Evolutionary conservation across 2,329 filamentous ascomycete species (phyloP), one percentile per base, ranked within the genome.

Genomic region (Escovopsis sp.): DNA sequence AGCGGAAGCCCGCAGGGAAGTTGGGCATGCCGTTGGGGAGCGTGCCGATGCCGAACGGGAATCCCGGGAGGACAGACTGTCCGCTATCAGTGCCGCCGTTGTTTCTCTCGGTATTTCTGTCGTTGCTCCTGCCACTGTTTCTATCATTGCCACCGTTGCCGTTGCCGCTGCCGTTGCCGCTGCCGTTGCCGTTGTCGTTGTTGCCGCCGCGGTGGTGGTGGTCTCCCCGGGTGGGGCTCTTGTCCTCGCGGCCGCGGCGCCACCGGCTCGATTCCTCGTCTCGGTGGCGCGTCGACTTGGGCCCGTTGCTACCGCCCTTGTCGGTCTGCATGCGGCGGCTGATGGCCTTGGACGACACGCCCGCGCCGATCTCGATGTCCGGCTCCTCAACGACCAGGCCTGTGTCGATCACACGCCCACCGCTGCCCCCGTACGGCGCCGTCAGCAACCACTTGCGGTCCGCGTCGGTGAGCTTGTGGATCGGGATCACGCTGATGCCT

Each of bases 361-460:
- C 90, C 14, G 88, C 87, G 35, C 90, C 90, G 39, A 98, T 98
- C 58, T 98, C 90, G 48, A 98, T 98, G 52, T 98, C 90, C 3
- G 90, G 90, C 59, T 98, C 90, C 55, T 98, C 90, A 18, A 98
- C 81, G 6, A 87, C 80, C 61, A 98, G 74, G 29, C 87, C 86
- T 12, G 72, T 66, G 51, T 86, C 79, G 41, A 98, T 84, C 2
- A 75, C 63, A 38, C 72, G 71, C 37, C 88, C 90, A 38, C 88
- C 90, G 42, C 84, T 94, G 36, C 90, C 90, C 45, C 90, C 90
- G 52, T 79, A 94, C 44, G 93, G 84, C 11, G 90, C 92, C 26
- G 78, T 94, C 44, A 94, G 61, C 68, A 96, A 85, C 90, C 90
- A 98, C 58, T 96, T 94, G 42, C 84, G 76, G 60, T 98, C 90